Conservation (phyloP, 768 basidiomycete genomes). For the Leccinum barrowsii region DNA sequence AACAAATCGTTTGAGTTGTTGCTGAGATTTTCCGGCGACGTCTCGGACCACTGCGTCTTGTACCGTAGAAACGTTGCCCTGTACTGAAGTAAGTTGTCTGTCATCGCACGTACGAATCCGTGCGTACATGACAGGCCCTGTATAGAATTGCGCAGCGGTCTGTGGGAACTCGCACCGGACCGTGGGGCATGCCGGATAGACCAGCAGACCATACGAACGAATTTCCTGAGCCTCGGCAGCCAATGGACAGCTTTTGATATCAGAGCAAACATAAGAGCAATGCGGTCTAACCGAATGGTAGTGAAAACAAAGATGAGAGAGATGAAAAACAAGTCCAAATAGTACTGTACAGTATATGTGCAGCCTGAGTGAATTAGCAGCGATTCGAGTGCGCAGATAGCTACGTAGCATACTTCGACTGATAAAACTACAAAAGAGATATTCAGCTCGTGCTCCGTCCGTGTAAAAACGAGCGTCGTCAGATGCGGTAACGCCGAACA, state of each 20-base stretch:
- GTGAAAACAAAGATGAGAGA: neutral
- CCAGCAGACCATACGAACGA: neutral
- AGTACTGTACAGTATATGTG: neutral
- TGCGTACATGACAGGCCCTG: neutral
- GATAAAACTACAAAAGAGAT: neutral
- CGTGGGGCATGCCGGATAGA: neutral
- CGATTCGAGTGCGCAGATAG: neutral
- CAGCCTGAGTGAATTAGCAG: neutral
- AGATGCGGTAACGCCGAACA: conserved; percentile 5
- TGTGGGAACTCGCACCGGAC: conserved; percentile 1
- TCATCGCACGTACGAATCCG: neutral
- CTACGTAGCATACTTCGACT: neutral
- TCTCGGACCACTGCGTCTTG: neutral
- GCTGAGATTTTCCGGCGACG: neutral
- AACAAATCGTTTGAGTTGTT: neutral
- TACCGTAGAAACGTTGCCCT: neutral
- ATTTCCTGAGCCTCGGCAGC: too few relatives aligned
- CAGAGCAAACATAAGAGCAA: neutral
- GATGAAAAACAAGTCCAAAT: neutral
- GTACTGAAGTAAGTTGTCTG: neutral
- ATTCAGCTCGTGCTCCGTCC: too few relatives aligned
- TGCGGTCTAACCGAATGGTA: neutral
- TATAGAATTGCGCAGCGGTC: neutral
- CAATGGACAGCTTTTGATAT: neutral
- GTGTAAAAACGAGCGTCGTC: neutral